Evolutionary conservation across 257 asterid species (phyloP), one percentile per base, ranked within the genome.

Genomic region (Petunia secreta): DNA sequence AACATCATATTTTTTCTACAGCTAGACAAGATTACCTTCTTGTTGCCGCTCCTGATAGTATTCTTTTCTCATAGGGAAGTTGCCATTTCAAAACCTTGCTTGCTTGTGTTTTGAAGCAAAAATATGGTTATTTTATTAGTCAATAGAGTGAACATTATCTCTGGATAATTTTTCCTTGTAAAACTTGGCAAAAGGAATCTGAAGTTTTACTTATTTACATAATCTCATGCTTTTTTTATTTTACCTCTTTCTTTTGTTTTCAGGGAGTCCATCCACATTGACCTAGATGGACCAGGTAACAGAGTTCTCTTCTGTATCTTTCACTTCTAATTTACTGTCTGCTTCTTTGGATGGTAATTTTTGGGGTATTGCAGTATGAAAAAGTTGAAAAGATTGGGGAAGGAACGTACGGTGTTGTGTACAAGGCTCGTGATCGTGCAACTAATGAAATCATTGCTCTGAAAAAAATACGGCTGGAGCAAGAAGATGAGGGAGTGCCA

Each of bases 401-500:
- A 87, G 98, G 97, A 78, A 92, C 97, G 1, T 92, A 94, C 80
- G 98, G 98, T 65, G 98, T 94, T 84, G 98, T 94, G 11, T 94
- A 94, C 86, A 94, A 92, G 88, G 98, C 97, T 81, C 94, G 93
- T 81, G 96, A 92, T 85, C 93, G 90, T 52, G 63, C 58, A 65
- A 92, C 98, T 9, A 94, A 94, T 85, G 94, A 91, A 87, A 93
- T 94, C 43, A 91, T 95, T 78, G 98, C 99, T 69, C 84, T 95
- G 87, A 95, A 95, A 90, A 94, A 95, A 87, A 93, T 93, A 80
- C 90, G 98, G 15, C 89, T 95, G 82, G 98, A 95, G 91, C 97
- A 95, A 88, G 99, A 95, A 81, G 99, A 95, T 82, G 99, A 95
- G 83, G 99, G 99, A 64, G 99, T 95, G 43, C 99, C 99, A 6